Evolutionary conservation across 768 basidiomycete species (phyloP).

Genomic region (Agaricus bisporus): DNA sequence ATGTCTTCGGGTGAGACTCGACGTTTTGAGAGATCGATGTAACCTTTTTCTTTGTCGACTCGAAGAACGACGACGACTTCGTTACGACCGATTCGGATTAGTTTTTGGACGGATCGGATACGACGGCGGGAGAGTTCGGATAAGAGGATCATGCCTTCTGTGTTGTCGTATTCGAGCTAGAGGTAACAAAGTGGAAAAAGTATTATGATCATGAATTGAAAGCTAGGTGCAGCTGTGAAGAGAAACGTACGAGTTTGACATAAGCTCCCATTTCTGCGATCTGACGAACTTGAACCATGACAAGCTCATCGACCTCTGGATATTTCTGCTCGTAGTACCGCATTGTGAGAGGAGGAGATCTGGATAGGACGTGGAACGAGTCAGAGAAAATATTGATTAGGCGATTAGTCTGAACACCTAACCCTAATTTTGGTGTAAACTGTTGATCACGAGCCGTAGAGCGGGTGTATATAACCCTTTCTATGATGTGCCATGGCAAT

Average conservation of each 20-base stretch:
- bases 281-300: slow-evolving; percentile 99
- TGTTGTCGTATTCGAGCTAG: slow-evolving; percentile 97
- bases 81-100: slow-evolving; percentile 95
- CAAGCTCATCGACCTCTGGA: slow-evolving; percentile 95
- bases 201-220: background rate
- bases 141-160: slow-evolving; percentile 99
- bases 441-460: too few species aligned
- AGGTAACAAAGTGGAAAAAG: too few species aligned
- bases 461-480: too few species aligned
- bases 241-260: slow-evolving; percentile 79
- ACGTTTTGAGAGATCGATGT: slow-evolving; percentile 98
- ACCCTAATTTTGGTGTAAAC: too few species aligned
- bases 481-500: too few species aligned
- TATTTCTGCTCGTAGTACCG: slow-evolving; percentile 92
- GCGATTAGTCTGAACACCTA: background rate
- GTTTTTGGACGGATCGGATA: slow-evolving; percentile 95
- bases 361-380: background rate
- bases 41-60: slow-evolving; percentile 99
- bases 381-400: background rate
- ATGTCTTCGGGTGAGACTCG: slow-evolving; percentile 98
- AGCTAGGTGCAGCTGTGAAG: background rate
- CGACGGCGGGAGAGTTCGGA: slow-evolving; percentile 95
- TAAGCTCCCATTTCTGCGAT: slow-evolving; percentile 99
- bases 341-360: slow-evolving; percentile 35
- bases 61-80: slow-evolving; percentile 97